phyloP scores from a whole-genome alignment of 1,284 basidiomycete genomes.

The Malassezia globosa region DNA sequence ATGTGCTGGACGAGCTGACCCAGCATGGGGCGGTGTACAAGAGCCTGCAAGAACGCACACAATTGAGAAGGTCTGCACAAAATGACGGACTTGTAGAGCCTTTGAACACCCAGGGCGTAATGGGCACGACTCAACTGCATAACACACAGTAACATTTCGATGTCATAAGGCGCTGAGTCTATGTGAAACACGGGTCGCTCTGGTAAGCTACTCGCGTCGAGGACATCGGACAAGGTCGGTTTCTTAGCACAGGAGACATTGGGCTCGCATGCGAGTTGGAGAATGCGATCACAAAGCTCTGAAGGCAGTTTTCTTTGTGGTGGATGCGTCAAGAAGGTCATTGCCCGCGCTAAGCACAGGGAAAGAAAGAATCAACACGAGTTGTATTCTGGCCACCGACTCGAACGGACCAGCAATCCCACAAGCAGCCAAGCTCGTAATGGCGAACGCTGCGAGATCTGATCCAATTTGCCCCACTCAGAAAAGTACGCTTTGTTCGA shows the following conservation, averaged over 20 bases:
- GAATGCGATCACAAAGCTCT: neutral
- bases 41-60: neutral
- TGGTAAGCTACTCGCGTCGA: conserved; percentile 4
- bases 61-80: conserved; percentile 9
- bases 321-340: no score
- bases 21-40: conserved; percentile 3
- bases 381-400: no score
- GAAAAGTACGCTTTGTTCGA: no score
- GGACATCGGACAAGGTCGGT: neutral
- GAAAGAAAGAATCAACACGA: no score
- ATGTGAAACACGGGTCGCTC: neutral
- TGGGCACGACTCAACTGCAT: conserved; percentile 16
- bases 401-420: no score
- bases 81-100: conserved; percentile 10
- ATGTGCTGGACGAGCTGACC: conserved; percentile 1
- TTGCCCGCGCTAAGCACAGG: no score
- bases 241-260: neutral
- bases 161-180: neutral
- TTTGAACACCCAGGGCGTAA: conserved; percentile 16
- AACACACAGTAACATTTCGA: neutral
- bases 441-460: no score
- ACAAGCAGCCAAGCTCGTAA: no score
- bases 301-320: no score
- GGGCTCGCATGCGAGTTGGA: neutral
- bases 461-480: no score